Conservation (phyloP, 1,139 yeast genomes). For the Taphrina populina region DNA sequence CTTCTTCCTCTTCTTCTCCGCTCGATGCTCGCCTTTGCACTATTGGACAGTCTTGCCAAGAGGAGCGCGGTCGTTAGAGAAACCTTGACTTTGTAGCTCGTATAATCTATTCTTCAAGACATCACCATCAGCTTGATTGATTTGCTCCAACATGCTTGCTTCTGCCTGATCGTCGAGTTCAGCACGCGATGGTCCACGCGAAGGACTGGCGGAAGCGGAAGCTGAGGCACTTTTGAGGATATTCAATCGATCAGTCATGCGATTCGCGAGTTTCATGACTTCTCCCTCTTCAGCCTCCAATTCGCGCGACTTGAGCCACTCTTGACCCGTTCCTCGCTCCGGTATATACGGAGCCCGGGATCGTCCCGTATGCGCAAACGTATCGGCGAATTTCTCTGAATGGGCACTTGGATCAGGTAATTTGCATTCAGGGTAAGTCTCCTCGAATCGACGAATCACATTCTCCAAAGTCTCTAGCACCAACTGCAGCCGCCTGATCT, state of each 20-base stretch:
- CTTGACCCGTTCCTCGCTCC: constrained; percentile 4
- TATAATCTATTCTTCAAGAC: constrained; percentile 17
- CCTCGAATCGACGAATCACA: constrained; percentile 24
- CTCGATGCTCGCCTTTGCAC: no score
- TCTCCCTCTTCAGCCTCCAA: constrained; percentile 31
- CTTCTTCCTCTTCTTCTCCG: no score
- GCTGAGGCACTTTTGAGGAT: constrained; percentile 20
- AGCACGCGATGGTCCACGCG: constrained; percentile 15
- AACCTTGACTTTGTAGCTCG: constrained; percentile 18
- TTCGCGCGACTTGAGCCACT: constrained; percentile 13
- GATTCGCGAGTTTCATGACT: constrained; percentile 25
- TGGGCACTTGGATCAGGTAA: neutral
- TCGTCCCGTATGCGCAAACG: constrained; percentile 23
- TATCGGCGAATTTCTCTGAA: neutral
- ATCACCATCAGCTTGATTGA: constrained; percentile 27
- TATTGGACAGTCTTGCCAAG: no score
- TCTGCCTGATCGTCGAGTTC: constrained; percentile 18
- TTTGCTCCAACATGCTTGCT: constrained; percentile 17
- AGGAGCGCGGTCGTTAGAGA: constrained; percentile 5
- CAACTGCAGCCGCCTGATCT: constrained; percentile 11
- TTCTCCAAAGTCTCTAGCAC: constrained; percentile 22
- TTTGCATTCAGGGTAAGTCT: constrained; percentile 4
- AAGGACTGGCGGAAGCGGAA: constrained; percentile 25
- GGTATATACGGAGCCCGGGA: constrained; percentile 10
- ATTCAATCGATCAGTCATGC: constrained; percentile 17